Evolutionary conservation across 768 basidiomycete genomes (phyloP), one percentile per base, ranked within the genome.

Genomic region (Glaciozyma antarctica): DNA sequence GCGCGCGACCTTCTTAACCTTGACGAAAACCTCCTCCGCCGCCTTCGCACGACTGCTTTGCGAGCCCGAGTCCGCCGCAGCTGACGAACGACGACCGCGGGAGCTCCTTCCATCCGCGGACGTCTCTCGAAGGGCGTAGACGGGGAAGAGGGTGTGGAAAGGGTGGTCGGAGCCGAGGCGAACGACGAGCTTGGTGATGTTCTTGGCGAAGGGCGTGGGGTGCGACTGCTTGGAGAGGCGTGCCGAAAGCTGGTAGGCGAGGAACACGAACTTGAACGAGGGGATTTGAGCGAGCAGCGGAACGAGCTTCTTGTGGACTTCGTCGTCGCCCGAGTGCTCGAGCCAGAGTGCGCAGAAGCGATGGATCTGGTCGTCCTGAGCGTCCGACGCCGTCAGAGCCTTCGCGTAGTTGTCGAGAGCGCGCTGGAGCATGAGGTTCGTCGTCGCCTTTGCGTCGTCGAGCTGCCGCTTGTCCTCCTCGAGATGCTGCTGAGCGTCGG

Each of bases 211-310:
- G 0, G 77, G 44, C 4, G 48, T 73, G 56, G 28, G 74, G 71
- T 32, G 75, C 61, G 13, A 75, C 68, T 21, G 79, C 56, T 78
- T 82, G 17, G 86, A 82, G 38, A 98, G 80, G 12, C 93, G 84
- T n/a, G 94, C 92, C 0, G 91, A 85, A 7, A 99, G 83, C 77
- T 99, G 95, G 77, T 93, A 90, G 15, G 90, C 85, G 61, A 98
- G 81, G 76, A 91, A 90, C 52, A 94, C 82, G 73, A 97, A 87
- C 76, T 98, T 98, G 65, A 83, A 81, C 0, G 92, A 88, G 1
- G 92, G 88, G 47, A 93, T 82, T 2, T 84, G 81, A 1, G 69
- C 51, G 45, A 78, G 71, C 75, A 86, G 68, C 57, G 77, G 68
- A 58, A 74, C 56, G 53, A 74, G 60, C 41, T 21, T n/a, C 4